These are phyloP conservation scores for Neurospora crassa DNA, from an alignment of 2,329 filamentous ascomycete genomes.

Conservation along the genomic window DNA sequence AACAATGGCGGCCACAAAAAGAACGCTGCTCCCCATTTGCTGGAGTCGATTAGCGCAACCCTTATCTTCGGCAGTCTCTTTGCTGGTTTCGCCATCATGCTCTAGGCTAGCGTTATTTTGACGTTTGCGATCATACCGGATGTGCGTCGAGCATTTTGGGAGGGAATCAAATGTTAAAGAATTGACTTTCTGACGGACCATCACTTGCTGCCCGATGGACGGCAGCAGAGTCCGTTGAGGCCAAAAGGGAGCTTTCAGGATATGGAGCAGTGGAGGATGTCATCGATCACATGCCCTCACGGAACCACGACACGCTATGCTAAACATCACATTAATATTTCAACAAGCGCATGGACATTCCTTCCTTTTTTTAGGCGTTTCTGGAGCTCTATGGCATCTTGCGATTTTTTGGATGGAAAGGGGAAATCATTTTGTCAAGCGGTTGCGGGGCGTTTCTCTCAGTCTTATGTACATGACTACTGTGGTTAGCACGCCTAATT, in stretches of 20 bases:
- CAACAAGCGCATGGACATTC: background rate
- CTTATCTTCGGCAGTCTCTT: conserved; percentile 26
- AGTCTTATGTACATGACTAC: background rate
- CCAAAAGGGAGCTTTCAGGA: background rate
- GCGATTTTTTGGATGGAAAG: background rate
- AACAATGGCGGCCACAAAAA: conserved; percentile 2
- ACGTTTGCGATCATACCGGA: background rate
- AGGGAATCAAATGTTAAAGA: background rate
- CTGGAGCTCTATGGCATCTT: background rate
- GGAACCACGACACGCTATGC: background rate
- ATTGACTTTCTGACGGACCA: background rate
- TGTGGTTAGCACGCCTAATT: background rate
- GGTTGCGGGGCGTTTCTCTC: background rate
- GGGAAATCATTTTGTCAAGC: background rate
- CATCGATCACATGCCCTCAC: background rate
- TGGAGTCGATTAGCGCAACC: conserved; percentile 2
- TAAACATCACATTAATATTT: background rate
- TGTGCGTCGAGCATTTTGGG: background rate
- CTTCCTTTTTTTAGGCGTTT: background rate
- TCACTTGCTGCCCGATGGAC: background rate
- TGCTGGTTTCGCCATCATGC: conserved; percentile 25
- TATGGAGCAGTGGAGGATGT: background rate
- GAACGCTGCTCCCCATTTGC: conserved; percentile 6
- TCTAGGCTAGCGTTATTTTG: conserved; percentile 24
- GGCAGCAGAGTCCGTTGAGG: background rate